Evolutionary conservation across 1,139 yeast species (phyloP).

Genomic region (Geotrichum phurueaensis): DNA sequence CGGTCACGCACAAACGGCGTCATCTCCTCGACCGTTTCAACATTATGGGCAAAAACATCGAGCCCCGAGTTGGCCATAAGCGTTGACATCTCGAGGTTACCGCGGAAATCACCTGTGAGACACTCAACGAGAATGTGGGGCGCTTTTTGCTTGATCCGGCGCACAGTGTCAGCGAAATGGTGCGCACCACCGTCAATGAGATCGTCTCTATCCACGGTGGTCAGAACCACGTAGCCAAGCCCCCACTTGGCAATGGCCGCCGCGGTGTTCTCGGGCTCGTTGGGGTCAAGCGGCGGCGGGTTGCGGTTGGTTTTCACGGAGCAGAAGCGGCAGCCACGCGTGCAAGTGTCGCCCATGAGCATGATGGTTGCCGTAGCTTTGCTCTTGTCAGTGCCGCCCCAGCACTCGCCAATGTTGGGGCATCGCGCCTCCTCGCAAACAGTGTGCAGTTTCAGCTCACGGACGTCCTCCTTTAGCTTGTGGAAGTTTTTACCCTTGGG

Average conservation of each 20-base stretch:
- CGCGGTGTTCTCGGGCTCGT: conserved; percentile 96
- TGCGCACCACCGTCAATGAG: conserved; percentile 86
- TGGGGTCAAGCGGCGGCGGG: conserved; percentile 88
- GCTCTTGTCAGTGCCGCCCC: conserved; percentile 92
- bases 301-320: conserved; percentile 87
- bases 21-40: conserved; percentile 91
- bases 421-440: conserved; percentile 99
- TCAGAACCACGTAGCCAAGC: conserved; percentile 91
- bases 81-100: conserved; percentile 75
- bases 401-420: conserved; percentile 98
- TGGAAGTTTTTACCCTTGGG: conserved; percentile 86
- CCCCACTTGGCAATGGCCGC: conserved; percentile 99
- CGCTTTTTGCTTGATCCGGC: conserved; percentile 75
- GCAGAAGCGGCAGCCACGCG: conserved; percentile 97
- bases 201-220: conserved; percentile 98
- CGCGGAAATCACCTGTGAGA: conserved; percentile 91
- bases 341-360: conserved; percentile 97
- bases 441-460: conserved; percentile 83
- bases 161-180: conserved; percentile 86
- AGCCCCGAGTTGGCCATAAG: conserved; percentile 79
- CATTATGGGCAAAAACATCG: conserved; percentile 94
- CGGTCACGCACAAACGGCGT: conserved; percentile 96
- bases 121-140: conserved; percentile 92
- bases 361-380: conserved; percentile 99
- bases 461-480: conserved; percentile 75